These are phyloP conservation scores for Cladophialophora yegresii DNA, from an alignment of 2,329 filamentous ascomycete species.

Conservation along the genomic window DNA sequence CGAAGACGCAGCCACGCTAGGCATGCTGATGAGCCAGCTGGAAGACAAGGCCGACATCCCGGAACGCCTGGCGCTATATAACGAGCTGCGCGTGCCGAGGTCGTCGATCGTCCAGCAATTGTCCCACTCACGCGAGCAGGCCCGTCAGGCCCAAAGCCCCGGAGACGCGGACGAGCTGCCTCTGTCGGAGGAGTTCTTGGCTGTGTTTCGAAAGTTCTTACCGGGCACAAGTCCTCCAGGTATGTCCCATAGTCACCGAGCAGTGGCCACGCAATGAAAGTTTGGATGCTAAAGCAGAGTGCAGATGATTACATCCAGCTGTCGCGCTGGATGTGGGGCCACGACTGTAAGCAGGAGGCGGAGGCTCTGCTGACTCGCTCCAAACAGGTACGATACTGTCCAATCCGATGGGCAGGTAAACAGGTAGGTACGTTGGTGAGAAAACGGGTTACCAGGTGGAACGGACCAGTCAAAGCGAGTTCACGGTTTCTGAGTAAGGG, in stretches of 20 bases:
- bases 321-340: background rate
- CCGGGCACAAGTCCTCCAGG: background rate
- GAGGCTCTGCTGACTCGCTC: background rate
- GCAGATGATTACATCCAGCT: background rate
- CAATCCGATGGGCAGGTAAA: background rate
- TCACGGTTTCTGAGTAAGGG: background rate
- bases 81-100: conserved; percentile 9
- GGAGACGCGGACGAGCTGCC: background rate
- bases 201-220: background rate
- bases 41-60: conserved; percentile 4
- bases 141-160: background rate
- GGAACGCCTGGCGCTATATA: conserved; percentile 6
- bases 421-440: background rate
- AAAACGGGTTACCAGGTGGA: background rate
- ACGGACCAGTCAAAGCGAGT: background rate
- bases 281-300: background rate
- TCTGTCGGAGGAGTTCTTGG: background rate
- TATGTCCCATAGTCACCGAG: background rate
- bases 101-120: conserved; percentile 8
- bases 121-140: background rate
- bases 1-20: conserved; percentile 40
- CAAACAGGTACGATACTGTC: background rate
- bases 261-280: background rate
- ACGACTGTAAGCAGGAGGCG: background rate
- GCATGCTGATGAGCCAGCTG: conserved; percentile 6